phyloP scores from a whole-genome alignment of 306 rosid species.

The Rosa multiflora region DNA sequence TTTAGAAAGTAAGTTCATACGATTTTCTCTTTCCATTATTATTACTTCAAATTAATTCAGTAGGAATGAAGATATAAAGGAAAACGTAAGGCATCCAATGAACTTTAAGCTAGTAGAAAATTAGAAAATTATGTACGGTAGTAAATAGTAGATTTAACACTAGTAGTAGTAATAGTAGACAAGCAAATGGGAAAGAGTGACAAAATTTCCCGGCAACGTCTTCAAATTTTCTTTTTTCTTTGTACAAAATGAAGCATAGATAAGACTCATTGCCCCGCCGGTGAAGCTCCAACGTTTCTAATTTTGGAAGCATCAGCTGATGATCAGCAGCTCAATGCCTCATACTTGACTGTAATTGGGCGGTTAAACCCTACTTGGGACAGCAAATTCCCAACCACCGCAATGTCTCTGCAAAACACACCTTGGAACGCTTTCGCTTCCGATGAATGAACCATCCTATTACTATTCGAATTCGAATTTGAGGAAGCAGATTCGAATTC shows the following conservation, averaged over 20 bases:
- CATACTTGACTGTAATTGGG: conserved; percentile 80
- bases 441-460: conserved; percentile 5
- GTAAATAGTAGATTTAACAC: conserved; percentile 26
- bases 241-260: conserved; percentile 52
- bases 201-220: conserved; percentile 79
- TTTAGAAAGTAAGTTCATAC: no score
- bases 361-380: conserved; percentile 76
- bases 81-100: not conserved
- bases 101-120: conserved; percentile 3
- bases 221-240: conserved; percentile 29
- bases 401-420: conserved; percentile 83
- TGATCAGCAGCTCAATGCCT: conserved; percentile 78
- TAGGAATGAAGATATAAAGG: not conserved
- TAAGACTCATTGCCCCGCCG: conserved; percentile 11
- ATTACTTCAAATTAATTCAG: not conserved
- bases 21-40: not conserved
- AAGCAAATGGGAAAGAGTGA: conserved; percentile 30
- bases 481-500: conserved; percentile 29
- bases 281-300: not conserved
- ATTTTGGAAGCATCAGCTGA: not conserved
- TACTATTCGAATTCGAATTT: conserved; percentile 20
- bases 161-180: conserved; percentile 10
- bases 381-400: conserved; percentile 76
- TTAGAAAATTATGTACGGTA: conserved; percentile 36
- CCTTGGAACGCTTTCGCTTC: conserved; percentile 57